Conservation (phyloP, 148 eudicot genomes). For the Chenopodium album region DNA sequence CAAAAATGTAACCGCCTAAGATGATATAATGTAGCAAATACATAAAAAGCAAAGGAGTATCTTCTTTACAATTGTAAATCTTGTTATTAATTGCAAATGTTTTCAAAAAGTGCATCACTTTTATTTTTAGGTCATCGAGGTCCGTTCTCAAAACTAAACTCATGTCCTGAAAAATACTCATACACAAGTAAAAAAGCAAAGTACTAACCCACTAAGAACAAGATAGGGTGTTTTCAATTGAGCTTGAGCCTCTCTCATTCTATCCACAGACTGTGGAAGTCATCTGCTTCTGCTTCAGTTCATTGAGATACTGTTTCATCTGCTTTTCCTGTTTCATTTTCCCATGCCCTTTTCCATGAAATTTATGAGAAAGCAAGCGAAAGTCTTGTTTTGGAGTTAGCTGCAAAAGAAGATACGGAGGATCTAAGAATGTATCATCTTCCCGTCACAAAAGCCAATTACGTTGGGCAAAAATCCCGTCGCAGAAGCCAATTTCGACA, state of each 20-base stretch:
- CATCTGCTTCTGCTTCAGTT: slow-evolving; percentile 84
- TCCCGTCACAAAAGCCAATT: no score
- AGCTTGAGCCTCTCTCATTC: slow-evolving; percentile 94
- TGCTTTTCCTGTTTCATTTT: slow-evolving; percentile 92
- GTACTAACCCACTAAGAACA: slow-evolving; percentile 85
- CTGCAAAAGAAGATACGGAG: slow-evolving; percentile 41
- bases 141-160: background rate
- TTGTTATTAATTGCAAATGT: background rate
- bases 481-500: no score
- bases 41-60: background rate
- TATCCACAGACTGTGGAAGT: slow-evolving; percentile 83
- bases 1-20: background rate
- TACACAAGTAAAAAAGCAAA: background rate
- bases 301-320: slow-evolving; percentile 76
- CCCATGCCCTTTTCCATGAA: slow-evolving; percentile 96
- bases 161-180: background rate
- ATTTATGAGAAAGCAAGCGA: slow-evolving; percentile 75
- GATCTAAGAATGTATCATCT: background rate
- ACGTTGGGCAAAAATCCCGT: no score
- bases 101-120: background rate
- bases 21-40: background rate
- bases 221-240: slow-evolving; percentile 72
- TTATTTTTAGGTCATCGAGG: background rate
- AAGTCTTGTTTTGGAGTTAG: slow-evolving; percentile 94
- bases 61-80: background rate